Percentiles rank a stretch among this genome's conserved stretches.
Evolutionary conservation across 345 rosid species (phyloP).

Genomic region (Sisymbrium irio): DNA sequence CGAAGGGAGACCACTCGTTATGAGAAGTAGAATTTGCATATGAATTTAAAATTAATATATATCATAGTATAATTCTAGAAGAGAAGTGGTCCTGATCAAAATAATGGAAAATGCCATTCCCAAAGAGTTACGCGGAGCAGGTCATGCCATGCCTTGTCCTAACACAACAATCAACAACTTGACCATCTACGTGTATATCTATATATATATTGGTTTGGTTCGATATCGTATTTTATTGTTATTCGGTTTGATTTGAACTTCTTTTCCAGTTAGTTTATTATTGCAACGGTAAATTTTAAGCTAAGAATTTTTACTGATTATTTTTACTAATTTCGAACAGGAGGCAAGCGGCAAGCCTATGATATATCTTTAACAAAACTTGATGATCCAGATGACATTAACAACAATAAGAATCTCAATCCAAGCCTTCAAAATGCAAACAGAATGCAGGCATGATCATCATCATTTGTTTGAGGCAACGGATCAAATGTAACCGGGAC

Average conservation of each 20-base stretch:
- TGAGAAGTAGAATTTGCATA: not conserved
- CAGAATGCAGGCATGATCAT: too few relatives aligned
- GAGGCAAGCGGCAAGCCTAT: too few relatives aligned
- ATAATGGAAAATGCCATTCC: slow-evolving; percentile 5
- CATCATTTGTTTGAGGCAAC: too few relatives aligned
- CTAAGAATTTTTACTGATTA: too few relatives aligned
- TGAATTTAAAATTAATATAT: not conserved
- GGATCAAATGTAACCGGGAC: too few relatives aligned
- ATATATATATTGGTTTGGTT: not conserved
- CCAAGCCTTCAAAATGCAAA: too few relatives aligned
- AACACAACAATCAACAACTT: slow-evolving; percentile 25
- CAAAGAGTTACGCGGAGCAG: slow-evolving; percentile 8
- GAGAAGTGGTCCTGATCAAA: slow-evolving; percentile 16
- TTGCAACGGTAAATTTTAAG: not conserved
- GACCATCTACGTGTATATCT: not conserved
- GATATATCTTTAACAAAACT: too few relatives aligned
- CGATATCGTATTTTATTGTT: not conserved
- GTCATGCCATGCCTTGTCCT: slow-evolving; percentile 15
- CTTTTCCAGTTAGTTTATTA: not conserved
- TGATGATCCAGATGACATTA: too few relatives aligned
- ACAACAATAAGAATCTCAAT: too few relatives aligned
- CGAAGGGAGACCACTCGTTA: slow-evolving; percentile 8
- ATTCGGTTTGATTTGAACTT: not conserved
- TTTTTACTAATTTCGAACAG: too few relatives aligned
- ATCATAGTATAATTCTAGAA: not conserved